phyloP scores from a whole-genome alignment of 2,329 filamentous ascomycete genomes.

The Aspergillaceae sp. region DNA sequence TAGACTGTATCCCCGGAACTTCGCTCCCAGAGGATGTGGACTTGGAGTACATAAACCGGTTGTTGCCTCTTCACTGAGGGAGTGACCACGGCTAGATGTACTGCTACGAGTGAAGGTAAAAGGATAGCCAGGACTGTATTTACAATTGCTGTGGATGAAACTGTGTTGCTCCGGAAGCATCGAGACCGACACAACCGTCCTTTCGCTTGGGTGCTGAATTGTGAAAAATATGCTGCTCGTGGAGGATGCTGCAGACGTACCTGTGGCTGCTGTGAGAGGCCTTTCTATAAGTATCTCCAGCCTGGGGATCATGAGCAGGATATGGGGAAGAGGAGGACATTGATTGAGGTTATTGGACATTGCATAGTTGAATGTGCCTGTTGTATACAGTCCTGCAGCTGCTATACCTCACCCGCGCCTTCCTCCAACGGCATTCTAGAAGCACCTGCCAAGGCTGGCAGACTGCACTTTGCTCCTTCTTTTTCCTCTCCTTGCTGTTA shows the following conservation, averaged over 20 bases:
- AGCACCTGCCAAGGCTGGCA: no score
- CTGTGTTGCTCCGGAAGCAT: background rate
- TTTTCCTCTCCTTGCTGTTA: no score
- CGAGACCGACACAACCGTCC: background rate
- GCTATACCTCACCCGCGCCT: background rate
- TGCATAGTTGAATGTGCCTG: background rate
- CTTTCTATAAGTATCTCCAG: background rate
- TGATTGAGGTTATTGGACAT: background rate
- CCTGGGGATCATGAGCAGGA: background rate
- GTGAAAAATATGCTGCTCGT: background rate
- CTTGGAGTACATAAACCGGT: background rate
- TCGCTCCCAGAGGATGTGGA: background rate
- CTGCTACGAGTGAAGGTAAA: background rate
- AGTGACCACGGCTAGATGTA: background rate
- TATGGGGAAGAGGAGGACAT: background rate
- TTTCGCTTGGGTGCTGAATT: background rate
- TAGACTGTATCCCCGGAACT: background rate
- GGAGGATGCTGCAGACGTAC: background rate
- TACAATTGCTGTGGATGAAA: no score
- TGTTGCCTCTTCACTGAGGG: background rate
- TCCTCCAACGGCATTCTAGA: background rate
- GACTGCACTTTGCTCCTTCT: no score
- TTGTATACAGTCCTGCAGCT: background rate
- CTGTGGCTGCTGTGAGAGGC: background rate
- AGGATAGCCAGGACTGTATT: no score